phyloP scores from a whole-genome alignment of 192 early-diverging fungal genomes.

The Linnemannia elongata region DNA sequence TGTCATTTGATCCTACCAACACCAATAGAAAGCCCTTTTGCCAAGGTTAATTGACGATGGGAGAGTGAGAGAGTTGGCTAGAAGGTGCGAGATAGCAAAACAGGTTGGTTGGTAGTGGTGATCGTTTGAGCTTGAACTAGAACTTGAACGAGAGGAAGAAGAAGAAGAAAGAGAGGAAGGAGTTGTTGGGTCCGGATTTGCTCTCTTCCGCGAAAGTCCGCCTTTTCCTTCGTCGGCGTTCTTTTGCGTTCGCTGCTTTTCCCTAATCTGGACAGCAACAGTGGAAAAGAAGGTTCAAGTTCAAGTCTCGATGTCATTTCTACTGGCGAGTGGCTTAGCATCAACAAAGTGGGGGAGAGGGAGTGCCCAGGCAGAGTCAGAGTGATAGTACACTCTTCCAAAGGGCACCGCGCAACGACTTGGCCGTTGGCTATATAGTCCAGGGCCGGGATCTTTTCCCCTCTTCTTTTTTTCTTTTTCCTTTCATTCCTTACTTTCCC shows the following conservation, averaged over 20 bases:
- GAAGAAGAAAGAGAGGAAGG: not conserved
- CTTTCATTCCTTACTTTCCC: constrained; percentile 22
- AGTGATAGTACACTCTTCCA: not conserved
- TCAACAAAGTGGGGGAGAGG: too few species aligned
- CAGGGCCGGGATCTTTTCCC: not conserved
- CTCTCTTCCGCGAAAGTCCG: not conserved
- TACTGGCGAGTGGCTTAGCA: too few species aligned
- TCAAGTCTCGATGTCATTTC: too few species aligned
- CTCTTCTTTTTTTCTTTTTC: not conserved
- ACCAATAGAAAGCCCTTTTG: not conserved
- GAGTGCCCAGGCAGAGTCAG: not conserved
- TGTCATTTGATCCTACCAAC: not conserved
- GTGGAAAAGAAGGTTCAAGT: too few species aligned
- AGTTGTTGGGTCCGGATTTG: not conserved
- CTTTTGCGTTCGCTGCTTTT: constrained; percentile 2
- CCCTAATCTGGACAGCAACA: not conserved
- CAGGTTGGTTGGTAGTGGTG: too few species aligned
- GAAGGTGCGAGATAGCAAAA: not conserved
- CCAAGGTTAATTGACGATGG: not conserved
- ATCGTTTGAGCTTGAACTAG: not conserved
- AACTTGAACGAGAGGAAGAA: too few species aligned
- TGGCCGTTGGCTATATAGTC: not conserved
- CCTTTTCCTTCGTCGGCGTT: not conserved
- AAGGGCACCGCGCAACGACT: not conserved
- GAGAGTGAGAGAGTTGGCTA: not conserved